A percentile compares a stretch with the other conserved stretches of the same genome.
Evolutionary conservation across 345 rosid genomes (phyloP).

Genomic region (Citrus mangshanensis): DNA sequence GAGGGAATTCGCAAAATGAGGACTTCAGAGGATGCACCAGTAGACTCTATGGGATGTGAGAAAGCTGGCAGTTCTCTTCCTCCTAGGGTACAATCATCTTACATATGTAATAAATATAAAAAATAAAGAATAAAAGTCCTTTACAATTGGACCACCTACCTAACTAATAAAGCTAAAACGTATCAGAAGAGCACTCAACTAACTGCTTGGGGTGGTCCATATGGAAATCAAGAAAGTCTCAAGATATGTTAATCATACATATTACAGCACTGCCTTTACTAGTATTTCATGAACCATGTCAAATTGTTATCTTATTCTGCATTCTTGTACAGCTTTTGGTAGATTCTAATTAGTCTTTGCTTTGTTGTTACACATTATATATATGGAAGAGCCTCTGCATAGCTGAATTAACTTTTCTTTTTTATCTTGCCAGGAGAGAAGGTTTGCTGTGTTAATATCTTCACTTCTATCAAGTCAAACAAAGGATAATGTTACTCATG

Average conservation of each 20-base stretch:
- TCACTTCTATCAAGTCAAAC: constrained; percentile 78
- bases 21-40: constrained; percentile 66
- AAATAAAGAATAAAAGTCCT: background rate
- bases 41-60: constrained; percentile 80
- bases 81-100: constrained; percentile 41
- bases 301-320: background rate
- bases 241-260: background rate
- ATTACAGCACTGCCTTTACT: background rate
- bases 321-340: background rate
- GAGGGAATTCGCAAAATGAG: constrained; percentile 66
- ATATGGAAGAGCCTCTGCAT: background rate
- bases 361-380: background rate
- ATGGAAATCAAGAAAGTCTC: background rate
- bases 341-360: background rate
- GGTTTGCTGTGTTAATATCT: constrained; percentile 66
- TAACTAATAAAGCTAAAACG: background rate
- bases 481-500: constrained; percentile 69
- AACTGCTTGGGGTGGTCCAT: background rate
- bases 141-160: background rate
- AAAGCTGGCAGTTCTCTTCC: constrained; percentile 70
- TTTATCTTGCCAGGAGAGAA: constrained; percentile 47
- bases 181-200: background rate
- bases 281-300: background rate
- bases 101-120: background rate
- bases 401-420: background rate